Conservation (phyloP, 495 filamentous ascomycete species). For the Poronia punctata region DNA sequence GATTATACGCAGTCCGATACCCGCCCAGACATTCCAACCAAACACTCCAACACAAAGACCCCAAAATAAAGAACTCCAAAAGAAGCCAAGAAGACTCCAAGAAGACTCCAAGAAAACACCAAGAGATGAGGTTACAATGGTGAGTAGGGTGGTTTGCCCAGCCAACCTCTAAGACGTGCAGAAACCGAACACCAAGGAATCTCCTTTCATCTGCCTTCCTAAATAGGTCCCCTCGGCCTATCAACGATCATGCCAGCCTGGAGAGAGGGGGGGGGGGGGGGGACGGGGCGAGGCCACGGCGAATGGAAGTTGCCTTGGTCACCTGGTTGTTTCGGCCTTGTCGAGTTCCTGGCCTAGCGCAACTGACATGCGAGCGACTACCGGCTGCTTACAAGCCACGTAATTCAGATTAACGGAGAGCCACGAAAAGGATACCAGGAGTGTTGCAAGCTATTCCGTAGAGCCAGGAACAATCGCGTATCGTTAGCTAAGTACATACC, state of each 20-base stretch:
- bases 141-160: conserved; percentile 4
- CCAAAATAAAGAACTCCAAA: no score
- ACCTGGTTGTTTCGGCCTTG: conserved; percentile 2
- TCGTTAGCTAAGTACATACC: no score
- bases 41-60: no score
- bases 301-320: no score
- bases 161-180: conserved; percentile 1
- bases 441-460: conserved; percentile 8
- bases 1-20: not conserved
- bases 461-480: conserved; percentile 9
- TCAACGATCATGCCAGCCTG: conserved; percentile 7
- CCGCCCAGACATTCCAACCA: no score
- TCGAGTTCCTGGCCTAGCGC: not conserved
- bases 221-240: conserved; percentile 7
- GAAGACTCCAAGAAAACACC: no score
- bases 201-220: conserved; percentile 6
- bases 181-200: conserved; percentile 6
- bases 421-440: not conserved
- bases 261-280: conserved; percentile 13
- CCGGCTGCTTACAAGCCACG: conserved; percentile 1
- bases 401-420: conserved; percentile 2
- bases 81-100: no score
- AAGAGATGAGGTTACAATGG: conserved; percentile 6
- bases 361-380: conserved; percentile 3
- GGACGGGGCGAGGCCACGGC: conserved; percentile 8